Evolutionary conservation across 768 basidiomycete species (phyloP).

Genomic region (Panellus pusillus): DNA sequence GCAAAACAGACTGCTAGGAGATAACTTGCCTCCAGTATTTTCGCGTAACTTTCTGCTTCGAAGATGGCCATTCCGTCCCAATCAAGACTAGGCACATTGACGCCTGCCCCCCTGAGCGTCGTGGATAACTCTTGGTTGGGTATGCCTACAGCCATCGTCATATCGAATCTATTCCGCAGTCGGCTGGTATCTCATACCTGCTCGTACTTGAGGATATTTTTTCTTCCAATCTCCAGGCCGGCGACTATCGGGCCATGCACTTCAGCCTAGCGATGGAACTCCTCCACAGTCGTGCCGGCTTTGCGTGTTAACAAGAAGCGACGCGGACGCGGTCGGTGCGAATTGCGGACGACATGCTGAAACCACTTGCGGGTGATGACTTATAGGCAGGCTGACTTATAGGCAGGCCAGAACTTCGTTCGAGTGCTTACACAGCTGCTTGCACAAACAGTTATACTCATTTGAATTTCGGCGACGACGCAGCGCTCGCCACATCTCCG

Average conservation of each 20-base stretch:
- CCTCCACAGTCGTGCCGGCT: constrained; percentile 28
- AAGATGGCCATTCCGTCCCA: constrained; percentile 33
- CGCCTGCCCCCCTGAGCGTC: constrained; percentile 15
- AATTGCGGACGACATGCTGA: constrained; percentile 2
- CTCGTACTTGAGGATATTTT: constrained; percentile 36
- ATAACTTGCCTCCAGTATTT: constrained; percentile 28
- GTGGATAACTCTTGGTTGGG: constrained; percentile 10
- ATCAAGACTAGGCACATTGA: constrained; percentile 11
- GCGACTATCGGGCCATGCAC: constrained; percentile 29
- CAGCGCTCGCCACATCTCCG: too few relatives aligned
- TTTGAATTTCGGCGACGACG: too few relatives aligned
- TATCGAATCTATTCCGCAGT: background rate
- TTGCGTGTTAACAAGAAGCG: constrained; percentile 28
- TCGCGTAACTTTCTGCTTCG: constrained; percentile 34
- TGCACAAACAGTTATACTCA: too few relatives aligned
- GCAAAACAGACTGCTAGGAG: too few relatives aligned
- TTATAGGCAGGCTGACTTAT: too few relatives aligned
- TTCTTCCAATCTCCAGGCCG: constrained; percentile 31
- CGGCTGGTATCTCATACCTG: constrained; percentile 20
- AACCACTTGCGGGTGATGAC: too few relatives aligned
- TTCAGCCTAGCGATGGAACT: constrained; percentile 32
- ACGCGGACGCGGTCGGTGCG: constrained; percentile 32
- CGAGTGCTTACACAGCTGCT: too few relatives aligned
- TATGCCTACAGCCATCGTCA: constrained; percentile 21
- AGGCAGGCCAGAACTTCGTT: too few relatives aligned